phyloP scores from a whole-genome alignment of 805 yeast species.

The Ogataea nitratoaversa region DNA sequence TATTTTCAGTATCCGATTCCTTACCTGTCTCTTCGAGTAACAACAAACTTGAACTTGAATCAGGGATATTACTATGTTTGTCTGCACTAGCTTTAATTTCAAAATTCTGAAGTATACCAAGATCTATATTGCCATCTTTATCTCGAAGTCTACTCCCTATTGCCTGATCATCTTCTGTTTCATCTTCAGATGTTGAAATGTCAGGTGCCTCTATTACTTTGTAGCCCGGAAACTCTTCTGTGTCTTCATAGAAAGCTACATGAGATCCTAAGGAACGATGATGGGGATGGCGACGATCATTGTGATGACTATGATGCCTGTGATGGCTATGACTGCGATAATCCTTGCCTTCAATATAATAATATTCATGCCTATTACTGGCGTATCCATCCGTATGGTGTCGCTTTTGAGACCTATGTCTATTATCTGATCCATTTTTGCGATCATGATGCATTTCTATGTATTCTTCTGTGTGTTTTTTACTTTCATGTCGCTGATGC shows the following conservation, averaged over 20 bases:
- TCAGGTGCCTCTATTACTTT: conserved; percentile 23
- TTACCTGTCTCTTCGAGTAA: neutral
- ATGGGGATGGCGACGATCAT: conserved; percentile 1
- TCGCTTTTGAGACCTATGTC: no score
- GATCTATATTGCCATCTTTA: conserved; percentile 9
- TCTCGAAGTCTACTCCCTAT: conserved; percentile 6
- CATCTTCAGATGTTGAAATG: conserved; percentile 21
- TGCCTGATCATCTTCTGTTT: conserved; percentile 1
- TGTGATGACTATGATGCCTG: conserved; percentile 5
- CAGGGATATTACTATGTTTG: no score
- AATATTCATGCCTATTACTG: no score
- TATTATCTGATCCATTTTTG: no score
- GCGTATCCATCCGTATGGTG: no score
- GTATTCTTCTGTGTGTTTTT: no score
- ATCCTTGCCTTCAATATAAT: neutral
- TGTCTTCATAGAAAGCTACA: no score
- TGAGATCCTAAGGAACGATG: no score
- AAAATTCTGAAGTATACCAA: conserved; percentile 4
- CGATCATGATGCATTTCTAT: no score
- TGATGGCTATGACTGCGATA: conserved; percentile 1
- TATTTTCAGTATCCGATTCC: neutral
- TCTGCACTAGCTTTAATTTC: neutral
- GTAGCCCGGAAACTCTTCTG: conserved; percentile 14
- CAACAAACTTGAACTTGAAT: no score
- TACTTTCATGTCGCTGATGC: no score